phyloP scores from a whole-genome alignment of 1,284 basidiomycete genomes.

The Fomitiporia mediterranea region DNA sequence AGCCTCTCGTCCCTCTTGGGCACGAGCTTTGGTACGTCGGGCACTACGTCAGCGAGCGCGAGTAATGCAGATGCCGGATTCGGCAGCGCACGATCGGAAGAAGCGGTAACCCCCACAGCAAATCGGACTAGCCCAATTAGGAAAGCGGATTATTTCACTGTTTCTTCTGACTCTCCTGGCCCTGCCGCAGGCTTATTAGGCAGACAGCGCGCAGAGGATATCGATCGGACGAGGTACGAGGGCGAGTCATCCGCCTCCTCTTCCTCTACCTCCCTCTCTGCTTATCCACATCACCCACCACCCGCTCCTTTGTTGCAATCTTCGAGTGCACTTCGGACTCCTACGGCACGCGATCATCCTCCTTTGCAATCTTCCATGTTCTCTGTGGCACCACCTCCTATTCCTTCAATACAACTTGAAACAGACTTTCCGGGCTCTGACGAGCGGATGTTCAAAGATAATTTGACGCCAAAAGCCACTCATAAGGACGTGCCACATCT shows the following conservation, averaged over 20 bases:
- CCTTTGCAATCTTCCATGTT: not conserved
- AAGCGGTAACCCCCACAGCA: slow-evolving; percentile 13
- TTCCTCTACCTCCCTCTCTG: not conserved
- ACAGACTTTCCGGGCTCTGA: not conserved
- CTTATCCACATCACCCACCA: too few species aligned
- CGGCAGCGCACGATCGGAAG: not conserved
- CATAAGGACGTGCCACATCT: not conserved
- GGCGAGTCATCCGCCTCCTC: not conserved
- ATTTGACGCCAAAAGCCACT: not conserved
- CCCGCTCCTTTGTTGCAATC: not conserved
- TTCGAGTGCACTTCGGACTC: not conserved
- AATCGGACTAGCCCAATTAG: not conserved
- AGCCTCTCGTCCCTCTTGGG: not conserved
- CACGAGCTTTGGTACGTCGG: not conserved
- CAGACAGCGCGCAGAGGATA: not conserved
- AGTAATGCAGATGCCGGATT: not conserved
- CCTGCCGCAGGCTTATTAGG: not conserved
- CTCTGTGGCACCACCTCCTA: not conserved
- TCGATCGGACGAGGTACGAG: not conserved
- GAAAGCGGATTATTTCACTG: slow-evolving; percentile 5
- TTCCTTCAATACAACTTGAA: not conserved
- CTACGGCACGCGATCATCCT: slow-evolving; percentile 7
- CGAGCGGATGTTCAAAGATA: not conserved
- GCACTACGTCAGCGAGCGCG: not conserved
- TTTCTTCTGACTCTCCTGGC: not conserved